Base-by-base conservation (phyloP, 2,329 filamentous ascomycete species). In the Coccinonectria pachysandricola region DNA sequence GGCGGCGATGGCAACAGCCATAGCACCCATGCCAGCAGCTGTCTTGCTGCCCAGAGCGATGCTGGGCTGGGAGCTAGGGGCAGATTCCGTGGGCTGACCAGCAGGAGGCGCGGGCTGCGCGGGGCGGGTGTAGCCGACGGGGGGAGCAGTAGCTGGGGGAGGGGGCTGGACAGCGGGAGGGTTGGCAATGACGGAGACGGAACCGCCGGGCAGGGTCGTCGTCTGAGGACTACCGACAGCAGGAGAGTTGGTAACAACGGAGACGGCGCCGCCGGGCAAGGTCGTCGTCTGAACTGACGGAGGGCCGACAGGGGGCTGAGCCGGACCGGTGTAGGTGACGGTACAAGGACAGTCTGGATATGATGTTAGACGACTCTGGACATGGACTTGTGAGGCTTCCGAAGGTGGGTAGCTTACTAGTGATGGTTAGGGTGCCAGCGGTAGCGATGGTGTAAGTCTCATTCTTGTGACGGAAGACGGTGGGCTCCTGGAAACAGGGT, bases 301-400 rank as follows among this genome's bases (percentile, higher is more conserved):
- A 5, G 27, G 26, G 19, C 27, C 21, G 10, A 32, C 26, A 11
- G 25, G 21, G 7, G 23, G 22, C 11, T 31, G 23, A 10, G 14
- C 10, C 14, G 23, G 32, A n/a, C 24, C 24, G 12, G 35, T 34
- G 32, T 54, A 45, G 27, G 52, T 57, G 26, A 64, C 36, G 18
- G 59, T 61, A 43, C 61, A 65, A 28, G 62, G 62, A 40, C 62
- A 66, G 52, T 64, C 59, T 62, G 21, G n/a, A n/a, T n/a, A n/a
- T n/a, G n/a, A n/a, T n/a, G n/a, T n/a, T n/a, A n/a, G n/a, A n/a
- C n/a, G n/a, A n/a, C n/a, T n/a, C n/a, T n/a, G n/a, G n/a, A n/a
- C n/a, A n/a, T n/a, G n/a, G n/a, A n/a, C n/a, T n/a, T n/a, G n/a
- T n/a, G n/a, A n/a, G n/a, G n/a, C n/a, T n/a, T n/a, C n/a, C n/a